Base-by-base conservation (phyloP, 2,329 filamentous ascomycete genomes). In the Microdochium nivale region DNA sequence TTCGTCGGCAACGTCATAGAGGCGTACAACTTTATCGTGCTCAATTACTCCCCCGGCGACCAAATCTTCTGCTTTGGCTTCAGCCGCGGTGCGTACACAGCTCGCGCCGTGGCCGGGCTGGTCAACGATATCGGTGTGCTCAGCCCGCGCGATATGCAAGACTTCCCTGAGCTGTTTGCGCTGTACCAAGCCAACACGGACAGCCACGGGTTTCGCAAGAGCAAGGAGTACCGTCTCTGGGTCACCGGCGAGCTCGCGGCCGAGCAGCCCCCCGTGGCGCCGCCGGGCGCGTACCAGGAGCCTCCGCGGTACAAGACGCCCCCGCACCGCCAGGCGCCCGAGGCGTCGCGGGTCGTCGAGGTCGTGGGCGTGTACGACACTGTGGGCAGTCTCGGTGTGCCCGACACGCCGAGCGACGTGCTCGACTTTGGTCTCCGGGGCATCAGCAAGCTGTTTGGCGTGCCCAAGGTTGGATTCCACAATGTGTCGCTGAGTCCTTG, bases 1-100 rank as follows among this genome's bases (percentile, higher is more conserved):
- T 52, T 56, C 21, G 33, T 53, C 19, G 53, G 50, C 10, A 57
- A 59, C 21, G 51, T 60, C 25, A 51, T 57, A 13, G 64, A 69
- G 49, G 63, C 65, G 8, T 70, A 70, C 60, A 66, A 68, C 53
- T 70, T 70, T 47, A 54, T 70, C 19, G 66, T 64, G 54, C 59
- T 63, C 54, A 70, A 71, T 56, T 70, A 70, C 52, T 56, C 60
- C 7, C 63, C 65, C 25, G 66, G 64, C 21, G 68, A 70, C 52
- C 56, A 60, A 46, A 66, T 71, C 25, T 59, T 69, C 33, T 61
- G 69, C 32, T 59, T 69, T 9, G 69, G 69, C 7, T 72, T 71
- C 56, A 70, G 68, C 2, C 58, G 69, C 2, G 69, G 69, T 3
- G 68, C 69, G 5, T 72, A 70, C 55, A 71, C 69, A 2, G 69